Conservation (phyloP, 2,329 filamentous ascomycete genomes). For the Harringtonia lauricola region DNA sequence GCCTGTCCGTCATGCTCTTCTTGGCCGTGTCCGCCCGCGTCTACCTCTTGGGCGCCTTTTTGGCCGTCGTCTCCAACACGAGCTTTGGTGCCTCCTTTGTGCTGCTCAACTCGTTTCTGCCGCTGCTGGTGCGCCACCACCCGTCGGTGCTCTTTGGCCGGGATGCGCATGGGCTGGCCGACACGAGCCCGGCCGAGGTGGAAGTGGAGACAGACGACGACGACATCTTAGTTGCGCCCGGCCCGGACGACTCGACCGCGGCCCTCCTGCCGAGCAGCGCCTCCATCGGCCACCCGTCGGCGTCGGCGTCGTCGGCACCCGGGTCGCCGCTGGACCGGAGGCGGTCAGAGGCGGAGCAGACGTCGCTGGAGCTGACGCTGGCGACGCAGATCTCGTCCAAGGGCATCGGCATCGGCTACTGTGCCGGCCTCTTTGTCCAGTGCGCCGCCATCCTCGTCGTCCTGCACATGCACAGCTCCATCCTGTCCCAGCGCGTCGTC, state of each 20-base stretch:
- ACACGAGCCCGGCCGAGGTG: not conserved
- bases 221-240: not conserved
- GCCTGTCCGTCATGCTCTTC: constrained; percentile 78
- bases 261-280: constrained; percentile 28
- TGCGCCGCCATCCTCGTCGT: constrained; percentile 70
- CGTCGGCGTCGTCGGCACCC: not conserved
- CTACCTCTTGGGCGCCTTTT: constrained; percentile 70
- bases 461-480: constrained; percentile 60
- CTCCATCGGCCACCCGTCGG: not conserved
- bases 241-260: constrained; percentile 29
- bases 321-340: not conserved
- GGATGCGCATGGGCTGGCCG: not conserved
- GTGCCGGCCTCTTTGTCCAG: constrained; percentile 76
- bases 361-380: constrained; percentile 61
- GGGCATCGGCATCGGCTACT: constrained; percentile 90
- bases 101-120: constrained; percentile 87
- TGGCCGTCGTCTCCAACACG: constrained; percentile 86
- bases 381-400: constrained; percentile 87
- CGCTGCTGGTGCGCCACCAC: constrained; percentile 80
- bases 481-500: constrained; percentile 76
- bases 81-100: constrained; percentile 94
- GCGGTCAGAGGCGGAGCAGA: too few relatives aligned
- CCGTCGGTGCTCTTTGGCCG: constrained; percentile 29
- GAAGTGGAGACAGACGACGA: constrained; percentile 15
- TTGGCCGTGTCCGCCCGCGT: constrained; percentile 63